Conservation (phyloP, 208 protist genomes). For the Leishmania guyanensis region DNA sequence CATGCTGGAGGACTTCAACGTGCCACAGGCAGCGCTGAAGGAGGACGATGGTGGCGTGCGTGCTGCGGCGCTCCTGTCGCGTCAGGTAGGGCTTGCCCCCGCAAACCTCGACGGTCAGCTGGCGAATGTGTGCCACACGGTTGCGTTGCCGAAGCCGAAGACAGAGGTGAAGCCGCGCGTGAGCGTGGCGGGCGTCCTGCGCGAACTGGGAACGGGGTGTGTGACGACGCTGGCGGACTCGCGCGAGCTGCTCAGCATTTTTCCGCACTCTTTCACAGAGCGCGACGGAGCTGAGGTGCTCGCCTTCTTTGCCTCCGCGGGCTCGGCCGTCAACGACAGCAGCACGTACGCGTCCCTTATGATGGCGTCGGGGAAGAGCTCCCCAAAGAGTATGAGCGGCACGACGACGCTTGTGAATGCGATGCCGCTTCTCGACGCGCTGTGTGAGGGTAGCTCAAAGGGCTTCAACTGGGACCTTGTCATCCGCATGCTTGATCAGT, state of each 20-base stretch:
- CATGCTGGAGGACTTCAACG: constrained; percentile 61
- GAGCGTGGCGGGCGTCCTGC: constrained; percentile 76
- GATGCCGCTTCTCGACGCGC: constrained; percentile 73
- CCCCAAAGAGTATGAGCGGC: constrained; percentile 55
- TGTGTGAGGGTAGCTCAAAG: constrained; percentile 52
- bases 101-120: constrained; percentile 60
- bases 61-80: constrained; percentile 55
- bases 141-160: constrained; percentile 27
- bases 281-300: constrained; percentile 85
- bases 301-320: constrained; percentile 84
- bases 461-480: constrained; percentile 78
- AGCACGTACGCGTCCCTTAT: constrained; percentile 81
- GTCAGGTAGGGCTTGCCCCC: constrained; percentile 55
- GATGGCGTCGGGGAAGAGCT: constrained; percentile 57
- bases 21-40: constrained; percentile 46
- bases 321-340: constrained; percentile 62
- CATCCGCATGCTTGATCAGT: constrained; percentile 77
- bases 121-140: constrained; percentile 11
- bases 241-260: constrained; percentile 78
- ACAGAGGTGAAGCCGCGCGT: constrained; percentile 44
- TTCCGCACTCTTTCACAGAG: constrained; percentile 73
- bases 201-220: constrained; percentile 83
- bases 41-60: constrained; percentile 69
- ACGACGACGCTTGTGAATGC: constrained; percentile 66
- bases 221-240: constrained; percentile 84